phyloP scores from a whole-genome alignment of 768 basidiomycete species.

The Serendipita sp. region DNA sequence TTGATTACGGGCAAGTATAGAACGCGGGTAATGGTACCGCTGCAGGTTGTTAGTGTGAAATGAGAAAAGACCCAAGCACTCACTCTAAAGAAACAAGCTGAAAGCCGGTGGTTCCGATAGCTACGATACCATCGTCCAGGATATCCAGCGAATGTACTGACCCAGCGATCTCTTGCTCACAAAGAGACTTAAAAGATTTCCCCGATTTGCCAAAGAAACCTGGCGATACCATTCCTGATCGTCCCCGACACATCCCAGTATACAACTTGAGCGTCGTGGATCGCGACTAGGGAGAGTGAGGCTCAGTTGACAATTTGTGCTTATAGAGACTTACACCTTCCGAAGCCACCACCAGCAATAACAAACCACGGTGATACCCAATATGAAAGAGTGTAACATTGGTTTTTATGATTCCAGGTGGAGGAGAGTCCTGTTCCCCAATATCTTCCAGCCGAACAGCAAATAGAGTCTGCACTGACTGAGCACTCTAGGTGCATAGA shows the following conservation, averaged over 20 bases:
- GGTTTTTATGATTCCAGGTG: background rate
- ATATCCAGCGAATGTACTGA: background rate
- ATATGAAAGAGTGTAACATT: background rate
- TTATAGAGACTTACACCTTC: background rate
- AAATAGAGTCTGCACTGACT: background rate
- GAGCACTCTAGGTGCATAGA: background rate
- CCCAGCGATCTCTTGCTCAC: constrained; percentile 1
- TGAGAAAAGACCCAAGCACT: background rate
- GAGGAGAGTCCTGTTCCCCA: background rate
- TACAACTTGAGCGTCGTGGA: background rate
- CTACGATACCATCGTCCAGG: background rate
- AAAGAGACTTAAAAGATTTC: background rate
- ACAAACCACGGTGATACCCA: background rate
- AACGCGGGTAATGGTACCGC: background rate
- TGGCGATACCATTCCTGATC: background rate
- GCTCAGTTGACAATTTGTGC: background rate
- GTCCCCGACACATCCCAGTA: background rate
- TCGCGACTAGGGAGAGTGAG: background rate
- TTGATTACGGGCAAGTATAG: background rate
- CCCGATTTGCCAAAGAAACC: background rate
- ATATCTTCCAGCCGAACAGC: background rate
- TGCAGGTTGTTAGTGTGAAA: background rate
- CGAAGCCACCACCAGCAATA: background rate
- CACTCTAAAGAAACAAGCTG: background rate
- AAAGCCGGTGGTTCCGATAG: background rate